Percentiles rank a stretch among this genome's conserved stretches.
Conservation (phyloP, 257 asterid species). For the Henckelia pumila region DNA sequence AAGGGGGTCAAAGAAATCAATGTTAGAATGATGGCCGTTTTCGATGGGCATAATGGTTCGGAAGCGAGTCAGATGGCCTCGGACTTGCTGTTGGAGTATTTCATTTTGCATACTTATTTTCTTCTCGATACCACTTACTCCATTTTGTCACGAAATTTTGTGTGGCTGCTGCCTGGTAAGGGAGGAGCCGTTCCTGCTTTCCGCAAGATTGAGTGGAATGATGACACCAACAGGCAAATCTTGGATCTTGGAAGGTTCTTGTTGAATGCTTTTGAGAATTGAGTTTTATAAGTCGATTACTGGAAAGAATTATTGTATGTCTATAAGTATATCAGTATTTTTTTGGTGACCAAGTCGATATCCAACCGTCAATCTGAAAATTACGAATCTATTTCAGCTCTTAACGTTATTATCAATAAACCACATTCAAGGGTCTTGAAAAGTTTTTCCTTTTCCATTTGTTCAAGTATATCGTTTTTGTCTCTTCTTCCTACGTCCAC, state of each 20-base stretch:
- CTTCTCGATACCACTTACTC: constrained; percentile 81
- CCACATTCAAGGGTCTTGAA: background rate
- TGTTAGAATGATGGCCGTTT: constrained; percentile 82
- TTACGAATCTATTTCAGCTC: background rate
- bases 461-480: background rate
- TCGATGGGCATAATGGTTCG: constrained; percentile 95
- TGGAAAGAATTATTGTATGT: background rate
- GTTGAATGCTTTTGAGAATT: constrained; percentile 9
- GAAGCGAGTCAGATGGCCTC: constrained; percentile 98
- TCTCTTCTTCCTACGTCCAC: background rate
- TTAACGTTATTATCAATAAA: background rate
- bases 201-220: constrained; percentile 47
- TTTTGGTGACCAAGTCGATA: background rate
- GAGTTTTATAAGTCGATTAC: constrained; percentile 10
- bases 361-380: too few relatives aligned
- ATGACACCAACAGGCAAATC: constrained; percentile 39
- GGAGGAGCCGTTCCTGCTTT: constrained; percentile 39
- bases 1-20: constrained; percentile 65
- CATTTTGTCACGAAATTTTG: constrained; percentile 47
- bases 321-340: too few relatives aligned
- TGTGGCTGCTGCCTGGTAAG: constrained; percentile 51
- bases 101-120: constrained; percentile 81
- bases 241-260: constrained; percentile 70
- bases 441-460: background rate
- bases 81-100: constrained; percentile 67